Evolutionary conservation across 164 flowering plant species (phyloP).

Genomic region (Akebia trifoliata): DNA sequence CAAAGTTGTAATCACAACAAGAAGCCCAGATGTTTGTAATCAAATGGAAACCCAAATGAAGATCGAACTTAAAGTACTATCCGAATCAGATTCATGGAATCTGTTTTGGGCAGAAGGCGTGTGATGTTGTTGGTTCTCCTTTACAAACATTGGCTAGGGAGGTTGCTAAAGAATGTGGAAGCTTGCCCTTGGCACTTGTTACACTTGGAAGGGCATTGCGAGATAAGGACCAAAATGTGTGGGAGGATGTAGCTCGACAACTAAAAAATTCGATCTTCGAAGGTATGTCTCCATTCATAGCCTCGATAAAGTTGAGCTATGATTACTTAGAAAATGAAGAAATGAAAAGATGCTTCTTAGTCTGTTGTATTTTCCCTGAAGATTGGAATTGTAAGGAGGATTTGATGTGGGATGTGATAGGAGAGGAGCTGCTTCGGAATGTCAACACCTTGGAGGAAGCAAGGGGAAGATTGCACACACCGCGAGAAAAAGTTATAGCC

Average conservation of each 20-base stretch:
- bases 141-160: conserved; percentile 9
- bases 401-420: not conserved
- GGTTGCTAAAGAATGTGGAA: conserved; percentile 18
- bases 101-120: conserved; percentile 16
- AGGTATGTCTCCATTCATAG: too few species aligned
- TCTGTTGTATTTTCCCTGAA: conserved; percentile 21
- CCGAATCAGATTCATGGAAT: conserved; percentile 22
- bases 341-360: conserved; percentile 14
- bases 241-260: conserved; percentile 18
- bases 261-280: conserved; percentile 1
- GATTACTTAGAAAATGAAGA: conserved; percentile 12
- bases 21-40: not conserved
- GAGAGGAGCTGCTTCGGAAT: not conserved
- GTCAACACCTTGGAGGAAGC: not conserved
- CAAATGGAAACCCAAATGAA: not conserved
- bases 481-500: not conserved
- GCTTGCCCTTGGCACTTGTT: conserved; percentile 25
- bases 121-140: not conserved
- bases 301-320: conserved; percentile 16
- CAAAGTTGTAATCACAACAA: conserved; percentile 11
- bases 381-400: not conserved
- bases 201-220: conserved; percentile 21
- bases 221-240: conserved; percentile 11
- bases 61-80: conserved; percentile 12
- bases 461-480: not conserved